A percentile compares a stretch with the other conserved stretches of the same genome.
These are phyloP conservation scores for Allium fistulosum DNA, from an alignment of 106 monocot species.

Conservation along the genomic window DNA sequence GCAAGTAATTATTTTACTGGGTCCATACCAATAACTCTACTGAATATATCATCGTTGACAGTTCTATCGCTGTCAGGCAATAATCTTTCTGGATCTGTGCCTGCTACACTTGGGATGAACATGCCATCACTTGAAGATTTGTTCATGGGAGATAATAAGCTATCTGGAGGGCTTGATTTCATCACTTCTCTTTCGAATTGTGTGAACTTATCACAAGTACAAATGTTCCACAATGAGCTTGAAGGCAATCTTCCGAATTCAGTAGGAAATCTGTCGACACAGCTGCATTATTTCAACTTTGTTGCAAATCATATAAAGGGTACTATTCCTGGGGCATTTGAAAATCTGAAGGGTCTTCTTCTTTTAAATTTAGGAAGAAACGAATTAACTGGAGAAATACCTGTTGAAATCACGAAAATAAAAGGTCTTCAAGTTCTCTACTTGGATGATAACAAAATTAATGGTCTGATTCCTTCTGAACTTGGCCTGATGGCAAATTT, in stretches of 20 bases:
- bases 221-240: not conserved
- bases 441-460: not conserved
- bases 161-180: not conserved
- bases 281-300: not conserved
- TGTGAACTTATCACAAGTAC: not conserved
- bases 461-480: constrained; percentile 9
- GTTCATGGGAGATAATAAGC: not conserved
- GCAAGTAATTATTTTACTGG: not conserved
- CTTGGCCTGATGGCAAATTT: constrained; percentile 4
- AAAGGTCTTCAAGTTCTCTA: not conserved
- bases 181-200: not conserved
- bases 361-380: not conserved
- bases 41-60: not conserved
- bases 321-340: constrained; percentile 3
- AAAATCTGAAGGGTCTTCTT: not conserved
- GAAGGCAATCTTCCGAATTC: not conserved
- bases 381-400: constrained; percentile 4
- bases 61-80: not conserved
- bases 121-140: not conserved
- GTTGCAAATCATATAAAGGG: not conserved
- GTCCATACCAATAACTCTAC: not conserved
- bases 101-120: not conserved
- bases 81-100: constrained; percentile 6
- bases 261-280: constrained; percentile 9
- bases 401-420: not conserved